Evolutionary conservation across 805 yeast genomes (phyloP).

Genomic region (Monosporozyma servazzii): DNA sequence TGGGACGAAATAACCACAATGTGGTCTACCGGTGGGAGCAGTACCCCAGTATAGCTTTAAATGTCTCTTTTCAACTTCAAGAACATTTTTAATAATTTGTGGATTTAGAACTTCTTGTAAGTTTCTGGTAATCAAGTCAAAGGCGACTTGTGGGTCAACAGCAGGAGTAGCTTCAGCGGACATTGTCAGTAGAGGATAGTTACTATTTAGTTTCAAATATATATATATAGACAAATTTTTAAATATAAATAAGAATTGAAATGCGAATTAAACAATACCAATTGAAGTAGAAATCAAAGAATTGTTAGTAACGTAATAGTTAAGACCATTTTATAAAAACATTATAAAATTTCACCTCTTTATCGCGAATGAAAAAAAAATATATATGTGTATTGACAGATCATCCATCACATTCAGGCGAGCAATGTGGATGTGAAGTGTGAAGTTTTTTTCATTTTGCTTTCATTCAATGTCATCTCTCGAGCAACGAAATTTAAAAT

Average conservation of each 20-base stretch:
- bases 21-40: conserved; percentile 98
- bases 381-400: no score
- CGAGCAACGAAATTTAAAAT: neutral
- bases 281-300: neutral
- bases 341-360: no score
- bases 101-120: conserved; percentile 88
- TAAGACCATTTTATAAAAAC: no score
- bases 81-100: conserved; percentile 74
- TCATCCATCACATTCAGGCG: no score
- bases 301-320: no score
- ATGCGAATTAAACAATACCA: neutral
- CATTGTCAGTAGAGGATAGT: neutral
- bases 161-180: conserved; percentile 7
- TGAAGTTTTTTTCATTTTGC: neutral
- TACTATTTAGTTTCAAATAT: neutral
- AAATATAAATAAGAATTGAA: neutral
- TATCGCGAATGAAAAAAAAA: no score
- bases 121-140: conserved; percentile 67
- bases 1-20: conserved; percentile 97
- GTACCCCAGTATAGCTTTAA: conserved; percentile 96
- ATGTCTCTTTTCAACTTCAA: conserved; percentile 75
- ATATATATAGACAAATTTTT: neutral
- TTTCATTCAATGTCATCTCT: neutral
- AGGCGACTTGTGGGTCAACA: conserved; percentile 52
- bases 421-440: neutral